phyloP scores from a whole-genome alignment of 805 yeast genomes.

The Starmerella roubikii region DNA sequence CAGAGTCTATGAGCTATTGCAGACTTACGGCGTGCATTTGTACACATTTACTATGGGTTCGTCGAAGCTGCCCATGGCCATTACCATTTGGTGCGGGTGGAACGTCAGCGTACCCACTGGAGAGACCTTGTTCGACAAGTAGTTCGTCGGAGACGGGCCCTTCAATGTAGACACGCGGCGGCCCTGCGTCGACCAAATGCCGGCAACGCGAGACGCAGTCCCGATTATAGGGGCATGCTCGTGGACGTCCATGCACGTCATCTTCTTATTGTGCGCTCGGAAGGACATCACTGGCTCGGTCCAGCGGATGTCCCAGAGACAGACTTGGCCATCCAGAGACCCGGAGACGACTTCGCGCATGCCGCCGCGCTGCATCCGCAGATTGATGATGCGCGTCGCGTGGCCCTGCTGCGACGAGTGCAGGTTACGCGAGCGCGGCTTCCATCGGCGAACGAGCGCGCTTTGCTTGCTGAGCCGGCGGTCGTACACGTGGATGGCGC shows the following conservation, averaged over 20 bases:
- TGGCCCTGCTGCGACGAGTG: constrained; percentile 19
- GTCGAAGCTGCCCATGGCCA: constrained; percentile 52
- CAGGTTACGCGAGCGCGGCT: constrained; percentile 17
- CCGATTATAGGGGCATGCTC: constrained; percentile 95
- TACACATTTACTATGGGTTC: constrained; percentile 13
- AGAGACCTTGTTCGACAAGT: constrained; percentile 25
- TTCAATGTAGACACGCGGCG: constrained; percentile 47
- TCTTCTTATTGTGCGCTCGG: constrained; percentile 38
- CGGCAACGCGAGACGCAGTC: constrained; percentile 68
- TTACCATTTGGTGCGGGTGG: constrained; percentile 90
- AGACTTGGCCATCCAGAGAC: constrained; percentile 59
- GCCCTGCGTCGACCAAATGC: constrained; percentile 79
- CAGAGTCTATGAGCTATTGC: too few species aligned
- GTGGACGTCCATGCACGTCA: constrained; percentile 68
- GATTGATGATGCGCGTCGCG: constrained; percentile 50
- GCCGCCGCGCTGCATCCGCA: constrained; percentile 96
- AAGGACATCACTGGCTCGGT: constrained; percentile 53
- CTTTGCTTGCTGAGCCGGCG: constrained; percentile 73
- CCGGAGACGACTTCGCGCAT: constrained; percentile 80
- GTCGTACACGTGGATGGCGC: constrained; percentile 78
- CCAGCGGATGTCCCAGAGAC: constrained; percentile 79
- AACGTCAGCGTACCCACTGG: constrained; percentile 57
- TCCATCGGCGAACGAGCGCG: constrained; percentile 76
- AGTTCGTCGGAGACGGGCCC: constrained; percentile 23
- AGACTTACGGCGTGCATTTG: constrained; percentile 8